A percentile compares a stretch with the other conserved stretches of the same genome.
These are phyloP conservation scores for Penicillium fimorum DNA, from an alignment of 495 filamentous ascomycete species.

Conservation along the genomic window DNA sequence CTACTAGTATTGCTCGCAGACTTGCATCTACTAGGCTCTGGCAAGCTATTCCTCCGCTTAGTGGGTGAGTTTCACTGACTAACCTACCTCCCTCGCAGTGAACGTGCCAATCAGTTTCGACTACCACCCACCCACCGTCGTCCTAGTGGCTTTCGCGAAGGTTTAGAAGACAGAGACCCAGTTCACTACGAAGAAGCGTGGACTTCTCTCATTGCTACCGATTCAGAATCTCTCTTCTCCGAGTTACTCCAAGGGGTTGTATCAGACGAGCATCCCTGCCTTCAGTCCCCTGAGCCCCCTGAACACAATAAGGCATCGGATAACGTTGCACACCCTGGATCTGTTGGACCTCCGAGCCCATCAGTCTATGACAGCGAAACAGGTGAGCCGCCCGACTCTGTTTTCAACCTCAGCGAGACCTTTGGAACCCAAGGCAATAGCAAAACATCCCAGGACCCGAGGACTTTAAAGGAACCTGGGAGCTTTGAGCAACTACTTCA, in stretches of 20 bases:
- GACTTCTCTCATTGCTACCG: background rate
- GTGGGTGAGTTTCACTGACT: background rate
- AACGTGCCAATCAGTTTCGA: background rate
- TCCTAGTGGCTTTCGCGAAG: background rate
- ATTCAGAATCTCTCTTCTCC: background rate
- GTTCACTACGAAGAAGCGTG: constrained; percentile 3
- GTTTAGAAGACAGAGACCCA: background rate
- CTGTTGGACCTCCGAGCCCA: background rate
- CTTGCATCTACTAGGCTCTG: background rate
- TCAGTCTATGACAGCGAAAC: constrained; percentile 2
- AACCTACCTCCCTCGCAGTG: background rate
- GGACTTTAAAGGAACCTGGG: background rate
- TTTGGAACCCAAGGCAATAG: background rate
- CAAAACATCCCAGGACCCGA: background rate
- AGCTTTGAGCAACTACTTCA: background rate
- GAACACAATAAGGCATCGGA: background rate
- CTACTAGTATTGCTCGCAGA: background rate
- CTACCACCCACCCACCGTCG: background rate
- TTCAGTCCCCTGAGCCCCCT: background rate
- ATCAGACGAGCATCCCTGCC: background rate
- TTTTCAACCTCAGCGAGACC: background rate
- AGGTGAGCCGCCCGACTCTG: background rate
- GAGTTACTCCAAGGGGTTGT: background rate
- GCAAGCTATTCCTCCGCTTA: background rate
- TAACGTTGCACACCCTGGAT: background rate